A percentile compares a stretch with the other conserved stretches of the same genome.
Evolutionary conservation across 2,329 filamentous ascomycete genomes (phyloP).

Genomic region (Microdochium bolleyi): DNA sequence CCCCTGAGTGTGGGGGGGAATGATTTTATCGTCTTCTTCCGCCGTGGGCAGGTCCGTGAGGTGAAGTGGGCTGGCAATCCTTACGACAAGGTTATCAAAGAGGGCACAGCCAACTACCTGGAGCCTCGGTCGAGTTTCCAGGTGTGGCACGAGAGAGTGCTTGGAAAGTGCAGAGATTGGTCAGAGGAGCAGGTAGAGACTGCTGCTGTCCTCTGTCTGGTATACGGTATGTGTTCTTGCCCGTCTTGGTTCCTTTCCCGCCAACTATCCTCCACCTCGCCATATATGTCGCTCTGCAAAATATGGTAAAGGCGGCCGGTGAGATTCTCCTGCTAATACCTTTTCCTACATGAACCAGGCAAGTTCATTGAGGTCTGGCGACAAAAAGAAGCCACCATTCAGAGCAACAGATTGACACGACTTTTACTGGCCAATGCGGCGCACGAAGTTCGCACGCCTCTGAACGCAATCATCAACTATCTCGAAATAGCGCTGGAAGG

Average conservation of each 20-base stretch:
- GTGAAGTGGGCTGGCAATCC: constrained; percentile 85
- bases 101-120: constrained; percentile 65
- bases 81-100: constrained; percentile 68
- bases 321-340: neutral
- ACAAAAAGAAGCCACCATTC: constrained; percentile 77
- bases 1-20: constrained; percentile 66
- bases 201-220: constrained; percentile 76
- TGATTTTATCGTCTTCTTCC: constrained; percentile 89
- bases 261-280: too few species aligned
- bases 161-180: constrained; percentile 82
- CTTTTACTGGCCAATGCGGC: constrained; percentile 80
- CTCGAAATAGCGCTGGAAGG: constrained; percentile 86
- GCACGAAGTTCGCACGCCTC: constrained; percentile 81
- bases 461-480: constrained; percentile 94
- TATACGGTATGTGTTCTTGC: constrained; percentile 57
- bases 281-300: neutral
- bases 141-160: constrained; percentile 71
- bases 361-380: constrained; percentile 90
- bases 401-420: constrained; percentile 73
- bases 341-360: constrained; percentile 21
- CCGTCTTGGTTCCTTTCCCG: neutral
- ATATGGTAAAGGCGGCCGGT: neutral
- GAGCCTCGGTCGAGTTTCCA: constrained; percentile 77
- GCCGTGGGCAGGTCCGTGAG: constrained; percentile 64
- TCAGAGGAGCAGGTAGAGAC: constrained; percentile 84